Base-by-base conservation (phyloP, 1,284 basidiomycete genomes). In the Crucibulum cyathiforme region DNA sequence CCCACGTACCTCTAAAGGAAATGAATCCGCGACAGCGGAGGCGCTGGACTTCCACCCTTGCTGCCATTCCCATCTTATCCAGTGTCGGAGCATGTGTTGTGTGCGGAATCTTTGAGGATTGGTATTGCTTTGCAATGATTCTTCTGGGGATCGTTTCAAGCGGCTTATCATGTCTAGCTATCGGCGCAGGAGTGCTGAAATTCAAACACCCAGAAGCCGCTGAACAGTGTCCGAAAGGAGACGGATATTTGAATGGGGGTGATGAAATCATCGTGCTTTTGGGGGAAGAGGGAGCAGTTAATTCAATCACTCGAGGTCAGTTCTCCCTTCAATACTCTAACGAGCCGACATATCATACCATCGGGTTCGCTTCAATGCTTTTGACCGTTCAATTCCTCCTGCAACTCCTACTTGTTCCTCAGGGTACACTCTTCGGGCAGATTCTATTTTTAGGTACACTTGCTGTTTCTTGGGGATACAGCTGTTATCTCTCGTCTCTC, bases 111-210 rank as follows among this genome's bases (percentile, higher is more conserved):
- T 65, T 66, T 41, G 1, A 37, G 2, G 73, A 75, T 36, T 75
- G 73, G 73, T 72, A 58, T 39, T 58, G 62, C 35, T 73, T 73
- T 51, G 57, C 65, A 10, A 53, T 74, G 66, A 75, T 77, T 37
- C 62, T 76, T n/a, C 53, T 76, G 35, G 75, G 73, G 7, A 69
- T 71, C 36, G 0, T 75, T 36, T 58, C 70, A 9, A 70, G 56
- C 48, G 73, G 75, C 1, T 51, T 74, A 17, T 56, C 72, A 17
- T 74, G 65, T 36, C 53, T 70, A 35, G 63, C 65, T 12, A 73
- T 75, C n/a, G 75, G 73, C 8, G 73, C 71, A 8, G 74, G 69
- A 15, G 15, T 13, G 12, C 17, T 43, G 13, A 17, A 13, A 17
- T 43, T 43, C 39, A 43, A 17, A 13, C 12, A 17, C 3, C 39